Percentiles rank a stretch among this genome's conserved stretches.
Conservation (phyloP, 192 early-diverging fungal species). For the Coemansia sp. region DNA sequence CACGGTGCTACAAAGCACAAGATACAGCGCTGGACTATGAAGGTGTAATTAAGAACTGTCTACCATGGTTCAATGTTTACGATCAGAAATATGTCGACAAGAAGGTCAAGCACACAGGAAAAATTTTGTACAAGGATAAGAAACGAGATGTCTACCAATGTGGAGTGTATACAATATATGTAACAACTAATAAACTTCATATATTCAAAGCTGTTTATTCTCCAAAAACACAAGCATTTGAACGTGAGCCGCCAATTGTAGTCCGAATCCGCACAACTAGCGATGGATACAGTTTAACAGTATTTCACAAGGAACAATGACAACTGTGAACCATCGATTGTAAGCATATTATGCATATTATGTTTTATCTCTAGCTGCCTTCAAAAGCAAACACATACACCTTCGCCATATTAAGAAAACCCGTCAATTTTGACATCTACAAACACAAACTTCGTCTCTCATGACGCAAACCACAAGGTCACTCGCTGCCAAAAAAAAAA, state of each 20-base stretch:
- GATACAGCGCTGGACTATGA: not conserved
- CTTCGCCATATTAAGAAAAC: too few species aligned
- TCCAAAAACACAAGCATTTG: not conserved
- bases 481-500: too few species aligned
- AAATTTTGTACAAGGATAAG: slow-evolving; percentile 5
- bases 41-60: slow-evolving; percentile 1
- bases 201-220: not conserved
- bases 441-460: too few species aligned
- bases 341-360: not conserved
- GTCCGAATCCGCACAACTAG: not conserved
- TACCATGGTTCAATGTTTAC: slow-evolving; percentile 11
- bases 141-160: slow-evolving; percentile 5
- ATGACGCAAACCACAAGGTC: too few species aligned
- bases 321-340: not conserved
- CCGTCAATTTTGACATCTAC: not conserved
- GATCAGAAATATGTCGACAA: not conserved
- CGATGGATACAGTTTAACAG: slow-evolving; percentile 1
- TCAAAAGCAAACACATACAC: not conserved
- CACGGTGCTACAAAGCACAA: not conserved
- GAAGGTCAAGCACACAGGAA: not conserved
- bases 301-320: slow-evolving; percentile 4
- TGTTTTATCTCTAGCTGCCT: not conserved
- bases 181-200: slow-evolving; percentile 3
- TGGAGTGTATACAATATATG: slow-evolving; percentile 10
- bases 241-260: slow-evolving; percentile 3